Evolutionary conservation across 2,329 filamentous ascomycete genomes (phyloP).

Genomic region (Colletotrichum shisoi): DNA sequence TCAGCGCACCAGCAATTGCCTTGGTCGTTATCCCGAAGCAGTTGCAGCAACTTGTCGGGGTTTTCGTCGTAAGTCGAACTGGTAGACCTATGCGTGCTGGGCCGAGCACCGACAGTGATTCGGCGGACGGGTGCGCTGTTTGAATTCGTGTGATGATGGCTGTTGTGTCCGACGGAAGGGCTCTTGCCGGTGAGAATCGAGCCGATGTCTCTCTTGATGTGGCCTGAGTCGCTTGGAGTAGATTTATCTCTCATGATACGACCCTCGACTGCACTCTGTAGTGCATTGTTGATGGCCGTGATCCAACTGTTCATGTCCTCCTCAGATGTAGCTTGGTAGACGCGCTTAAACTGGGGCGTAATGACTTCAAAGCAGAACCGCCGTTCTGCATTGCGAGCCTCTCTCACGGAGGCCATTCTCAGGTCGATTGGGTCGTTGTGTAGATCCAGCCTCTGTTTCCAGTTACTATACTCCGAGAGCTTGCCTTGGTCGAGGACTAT

Average conservation of each 20-base stretch:
- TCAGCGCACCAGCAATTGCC: slow-evolving; percentile 95
- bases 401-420: slow-evolving; percentile 93
- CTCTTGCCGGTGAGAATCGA: slow-evolving; percentile 94
- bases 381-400: slow-evolving; percentile 91
- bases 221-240: slow-evolving; percentile 58
- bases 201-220: slow-evolving; percentile 83
- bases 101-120: slow-evolving; percentile 89
- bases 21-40: slow-evolving; percentile 87
- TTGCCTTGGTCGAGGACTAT: slow-evolving; percentile 97
- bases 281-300: slow-evolving; percentile 90
- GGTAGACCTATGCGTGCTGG: slow-evolving; percentile 71
- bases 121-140: slow-evolving; percentile 74
- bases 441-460: slow-evolving; percentile 95
- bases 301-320: slow-evolving; percentile 99
- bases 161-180: slow-evolving; percentile 68
- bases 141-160: slow-evolving; percentile 58
- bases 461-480: slow-evolving; percentile 97
- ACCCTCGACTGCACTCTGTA: slow-evolving; percentile 94
- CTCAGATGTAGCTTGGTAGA: slow-evolving; percentile 97
- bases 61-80: slow-evolving; percentile 81
- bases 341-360: slow-evolving; percentile 91
- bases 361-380: slow-evolving; percentile 99
- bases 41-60: slow-evolving; percentile 84
- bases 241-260: slow-evolving; percentile 66
- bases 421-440: slow-evolving; percentile 99